phyloP scores from a whole-genome alignment of 352 stramenopile genomes.

The Phytophthora podocarpi region DNA sequence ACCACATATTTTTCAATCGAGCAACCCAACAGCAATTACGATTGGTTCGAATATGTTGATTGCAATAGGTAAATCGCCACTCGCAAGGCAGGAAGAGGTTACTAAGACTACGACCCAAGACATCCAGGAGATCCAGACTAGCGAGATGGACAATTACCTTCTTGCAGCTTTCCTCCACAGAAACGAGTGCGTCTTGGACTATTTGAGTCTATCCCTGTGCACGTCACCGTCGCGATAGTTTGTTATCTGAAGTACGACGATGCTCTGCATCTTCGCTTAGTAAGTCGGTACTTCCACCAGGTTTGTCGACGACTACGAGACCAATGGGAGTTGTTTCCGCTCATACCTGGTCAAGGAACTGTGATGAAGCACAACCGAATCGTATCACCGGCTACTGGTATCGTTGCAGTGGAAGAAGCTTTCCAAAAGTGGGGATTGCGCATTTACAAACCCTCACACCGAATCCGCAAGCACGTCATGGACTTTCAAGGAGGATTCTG shows the following conservation, averaged over 20 bases:
- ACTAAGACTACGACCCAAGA: not conserved
- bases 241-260: conserved; percentile 59
- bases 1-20: conserved; percentile 6
- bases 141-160: not conserved
- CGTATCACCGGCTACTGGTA: conserved; percentile 43
- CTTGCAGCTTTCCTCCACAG: conserved; percentile 30
- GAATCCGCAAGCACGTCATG: conserved; percentile 57
- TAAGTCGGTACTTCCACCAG: conserved; percentile 44
- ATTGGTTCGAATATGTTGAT: conserved; percentile 28
- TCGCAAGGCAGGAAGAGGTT: not conserved
- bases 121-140: not conserved
- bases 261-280: conserved; percentile 45
- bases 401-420: conserved; percentile 48
- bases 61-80: not conserved
- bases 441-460: conserved; percentile 47
- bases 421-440: conserved; percentile 68
- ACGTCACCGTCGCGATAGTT: conserved; percentile 29
- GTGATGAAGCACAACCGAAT: conserved; percentile 44
- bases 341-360: conserved; percentile 35
- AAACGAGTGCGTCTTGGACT: conserved; percentile 32
- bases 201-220: conserved; percentile 33
- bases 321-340: conserved; percentile 54
- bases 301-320: conserved; percentile 49
- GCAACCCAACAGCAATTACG: conserved; percentile 23
- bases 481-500: conserved; percentile 59